Conservation (phyloP, 225 moss, liverwort and hornwort genomes). For the Takakia lepidozioides region DNA sequence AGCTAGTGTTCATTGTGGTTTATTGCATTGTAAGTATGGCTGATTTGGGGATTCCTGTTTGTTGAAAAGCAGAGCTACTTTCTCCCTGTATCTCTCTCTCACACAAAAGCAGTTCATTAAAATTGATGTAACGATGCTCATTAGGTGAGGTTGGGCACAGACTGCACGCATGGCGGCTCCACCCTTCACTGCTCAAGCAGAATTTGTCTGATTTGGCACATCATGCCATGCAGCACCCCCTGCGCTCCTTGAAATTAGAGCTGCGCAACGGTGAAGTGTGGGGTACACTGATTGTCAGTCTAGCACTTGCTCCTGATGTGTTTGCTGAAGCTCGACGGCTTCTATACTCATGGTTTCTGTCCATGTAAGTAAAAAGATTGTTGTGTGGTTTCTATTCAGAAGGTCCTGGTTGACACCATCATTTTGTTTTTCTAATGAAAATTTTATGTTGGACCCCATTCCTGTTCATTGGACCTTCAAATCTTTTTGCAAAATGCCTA, state of each 20-base stretch:
- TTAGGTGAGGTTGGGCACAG: too few relatives aligned
- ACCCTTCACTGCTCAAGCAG: conserved; percentile 47
- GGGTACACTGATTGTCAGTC: conserved; percentile 37
- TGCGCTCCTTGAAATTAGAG: conserved; percentile 28
- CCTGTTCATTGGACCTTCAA: too few relatives aligned
- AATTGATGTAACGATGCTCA: too few relatives aligned
- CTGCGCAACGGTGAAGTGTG: conserved; percentile 25
- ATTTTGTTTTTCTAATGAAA: background rate
- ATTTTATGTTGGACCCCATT: too few relatives aligned
- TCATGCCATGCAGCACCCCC: conserved; percentile 35
- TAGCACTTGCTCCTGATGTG: conserved; percentile 63
- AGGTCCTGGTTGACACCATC: background rate
- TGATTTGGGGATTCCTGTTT: conserved; percentile 6
- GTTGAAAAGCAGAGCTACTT: background rate
- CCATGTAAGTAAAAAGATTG: conserved; percentile 40
- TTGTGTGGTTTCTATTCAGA: background rate
- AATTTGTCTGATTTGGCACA: conserved; percentile 54
- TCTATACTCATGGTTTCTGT: conserved; percentile 56
- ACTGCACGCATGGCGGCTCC: conserved; percentile 61
- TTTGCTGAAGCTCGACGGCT: conserved; percentile 53
- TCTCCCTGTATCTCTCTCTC: background rate
- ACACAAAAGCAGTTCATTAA: conserved; percentile 2
- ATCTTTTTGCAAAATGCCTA: background rate
- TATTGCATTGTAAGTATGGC: too few relatives aligned
- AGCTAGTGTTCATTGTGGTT: background rate